These are phyloP conservation scores for Mollisiaceae sp. DNA, from an alignment of 2,329 filamentous ascomycete genomes.

Conservation along the genomic window DNA sequence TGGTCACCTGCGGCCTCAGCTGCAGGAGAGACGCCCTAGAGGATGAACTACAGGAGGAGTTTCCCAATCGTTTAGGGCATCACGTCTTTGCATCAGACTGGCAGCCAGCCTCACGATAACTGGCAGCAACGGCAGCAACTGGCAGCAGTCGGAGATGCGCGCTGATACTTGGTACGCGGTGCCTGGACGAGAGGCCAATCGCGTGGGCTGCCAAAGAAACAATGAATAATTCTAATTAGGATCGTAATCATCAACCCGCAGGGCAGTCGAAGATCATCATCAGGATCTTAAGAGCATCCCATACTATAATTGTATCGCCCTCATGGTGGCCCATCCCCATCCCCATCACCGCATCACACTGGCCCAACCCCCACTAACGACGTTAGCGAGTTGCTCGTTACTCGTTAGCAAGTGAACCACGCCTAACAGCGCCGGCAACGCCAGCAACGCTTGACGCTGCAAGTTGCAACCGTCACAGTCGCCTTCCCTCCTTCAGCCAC, in stretches of 20 bases:
- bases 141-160: not conserved
- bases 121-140: not conserved
- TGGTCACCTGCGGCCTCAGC: constrained; percentile 5
- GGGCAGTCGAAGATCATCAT: not conserved
- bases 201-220: not conserved
- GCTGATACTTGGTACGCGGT: not conserved
- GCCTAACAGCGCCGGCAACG: too few species aligned
- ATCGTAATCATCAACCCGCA: not conserved
- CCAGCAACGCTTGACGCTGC: not conserved
- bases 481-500: not conserved
- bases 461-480: too few species aligned
- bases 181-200: constrained; percentile 7
- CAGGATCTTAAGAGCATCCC: not conserved
- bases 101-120: not conserved
- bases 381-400: too few species aligned
- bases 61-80: not conserved
- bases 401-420: too few species aligned
- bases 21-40: not conserved
- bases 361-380: not conserved
- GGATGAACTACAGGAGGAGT: not conserved
- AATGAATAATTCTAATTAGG: not conserved
- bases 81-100: not conserved
- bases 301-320: not conserved
- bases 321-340: not conserved
- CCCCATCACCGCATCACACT: not conserved